Evolutionary conservation across 495 filamentous ascomycete genomes (phyloP), one percentile per base, ranked within the genome.

Genomic region (Penicillium lividum): DNA sequence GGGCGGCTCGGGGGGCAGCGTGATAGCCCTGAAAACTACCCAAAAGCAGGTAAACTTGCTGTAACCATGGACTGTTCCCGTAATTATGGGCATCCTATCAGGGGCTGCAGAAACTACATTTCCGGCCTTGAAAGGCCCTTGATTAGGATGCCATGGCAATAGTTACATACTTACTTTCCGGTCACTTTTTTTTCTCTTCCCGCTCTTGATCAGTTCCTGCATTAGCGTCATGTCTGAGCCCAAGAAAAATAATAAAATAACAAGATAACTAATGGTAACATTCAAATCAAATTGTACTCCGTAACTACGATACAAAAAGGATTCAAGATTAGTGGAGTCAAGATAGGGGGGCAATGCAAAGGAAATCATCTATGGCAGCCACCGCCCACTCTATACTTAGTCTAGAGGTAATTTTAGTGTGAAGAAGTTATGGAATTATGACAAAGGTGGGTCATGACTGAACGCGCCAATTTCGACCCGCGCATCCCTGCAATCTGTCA

Each of bases 121-220:
- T 38, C 34, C 18, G 51, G 36, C 5, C 25, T 29, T 29, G 8
- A 10, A 28, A 10, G 18, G 22, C 25, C 25, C 27, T 27, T 28
- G 45, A 29, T 47, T 25, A 27, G 45, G 25, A 47, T 27, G 45
- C 22, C 13, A 15, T 47, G 45, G 45, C 25, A 25, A 13, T 47
- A 27, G 18, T 47, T 47, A 11, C 25, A 30, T 48, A n/a, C 11
- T 31, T 31, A 29, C 44, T 29, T 46, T 30, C 15, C 28, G 15
- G 8, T 16, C 28, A 8, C 46, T 53, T 42, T 43, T 28, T 30
- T n/a, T 5, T 44, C 29, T 47, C 42, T 31, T 25, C 29, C 53
- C 42, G 38, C 38, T 16, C 57, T 65, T 65, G 58, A 55, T 58
- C 64, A 75, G 74, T 77, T 75, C 74, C 74, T 77, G 74, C 74